Base-by-base conservation (phyloP, 2,329 filamentous ascomycete species). In the Aspergillus chevalieri region DNA sequence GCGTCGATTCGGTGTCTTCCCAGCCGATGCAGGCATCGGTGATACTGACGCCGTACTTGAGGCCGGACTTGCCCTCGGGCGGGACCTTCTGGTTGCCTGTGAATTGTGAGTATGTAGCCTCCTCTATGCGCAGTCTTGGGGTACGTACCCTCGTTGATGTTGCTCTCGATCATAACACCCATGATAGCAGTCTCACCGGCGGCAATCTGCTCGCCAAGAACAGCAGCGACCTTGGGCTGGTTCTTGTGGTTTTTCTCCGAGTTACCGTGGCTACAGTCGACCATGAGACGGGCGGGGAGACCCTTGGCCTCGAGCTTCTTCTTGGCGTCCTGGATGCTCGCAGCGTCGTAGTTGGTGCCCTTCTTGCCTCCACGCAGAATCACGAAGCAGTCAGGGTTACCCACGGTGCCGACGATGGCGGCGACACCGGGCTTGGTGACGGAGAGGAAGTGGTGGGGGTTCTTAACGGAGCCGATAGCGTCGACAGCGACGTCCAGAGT, bases 111-210 rank as follows among this genome's bases (percentile, higher is more conserved):
- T 34, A 33, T 43, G 10, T 34, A 46, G 30, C 43, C 34, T 43
- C 3, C n/a, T 36, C 17, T 6, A 26, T 22, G 30, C 3, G 3
- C 3, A 5, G 10, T 21, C 1, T 4, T 8, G 38, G 9, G 38
- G 38, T 34, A 66, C 78, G 63, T 69, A 86, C 87, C 91, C 75
- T 96, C 92, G 63, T 92, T 86, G 74, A 97, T 94, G 71, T 97
- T 88, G 71, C 88, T 94, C 78, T 98, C 93, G 64, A 98, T 95
- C 93, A 98, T 98, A 52, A 97, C 89, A 63, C 93, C 93, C 83
- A 96, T 92, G 65, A 98, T 93, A 44, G 78, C 86, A 3, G 80
- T 80, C 75, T 97, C 92, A 33, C 93, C 93, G 50, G 80, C 82
- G 48, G 85, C 79, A 52, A 98, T 87, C 74, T 98, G 93, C 64